Evolutionary conservation across 2,329 filamentous ascomycete species (phyloP).

Genomic region (Paraconiothyrium sp.): DNA sequence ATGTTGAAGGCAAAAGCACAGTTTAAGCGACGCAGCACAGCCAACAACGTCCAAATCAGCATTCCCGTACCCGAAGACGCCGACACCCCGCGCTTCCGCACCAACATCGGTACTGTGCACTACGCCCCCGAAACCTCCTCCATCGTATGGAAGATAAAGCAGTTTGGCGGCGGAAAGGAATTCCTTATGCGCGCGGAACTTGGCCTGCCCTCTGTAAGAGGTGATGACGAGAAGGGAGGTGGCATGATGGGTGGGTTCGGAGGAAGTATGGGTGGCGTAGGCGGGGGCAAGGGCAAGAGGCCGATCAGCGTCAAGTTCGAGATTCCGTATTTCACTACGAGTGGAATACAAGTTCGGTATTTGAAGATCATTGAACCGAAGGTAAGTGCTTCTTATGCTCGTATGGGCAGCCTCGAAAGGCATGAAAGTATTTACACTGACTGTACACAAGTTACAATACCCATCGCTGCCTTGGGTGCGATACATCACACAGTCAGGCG

Average conservation of each 20-base stretch:
- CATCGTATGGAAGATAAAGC: slow-evolving; percentile 99
- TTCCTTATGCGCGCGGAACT: slow-evolving; percentile 98
- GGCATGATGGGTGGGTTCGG: slow-evolving; percentile 98
- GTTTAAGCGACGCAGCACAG: slow-evolving; percentile 96
- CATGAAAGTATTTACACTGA: slow-evolving; percentile 19
- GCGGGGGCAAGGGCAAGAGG: slow-evolving; percentile 84
- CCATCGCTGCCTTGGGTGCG: slow-evolving; percentile 96
- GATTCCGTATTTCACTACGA: slow-evolving; percentile 99
- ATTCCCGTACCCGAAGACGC: slow-evolving; percentile 98
- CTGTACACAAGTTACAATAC: slow-evolving; percentile 81
- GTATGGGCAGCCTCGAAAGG: neutral
- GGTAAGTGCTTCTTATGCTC: slow-evolving; percentile 65
- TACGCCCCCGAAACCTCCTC: slow-evolving; percentile 97
- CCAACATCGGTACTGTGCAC: slow-evolving; percentile 96
- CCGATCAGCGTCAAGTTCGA: slow-evolving; percentile 99
- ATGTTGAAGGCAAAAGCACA: slow-evolving; percentile 98
- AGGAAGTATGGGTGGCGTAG: slow-evolving; percentile 93
- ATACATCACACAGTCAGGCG: slow-evolving; percentile 97
- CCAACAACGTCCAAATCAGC: slow-evolving; percentile 98
- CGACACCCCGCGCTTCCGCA: slow-evolving; percentile 93
- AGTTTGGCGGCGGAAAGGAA: slow-evolving; percentile 98
- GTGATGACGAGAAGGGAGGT: slow-evolving; percentile 93
- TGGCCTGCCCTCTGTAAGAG: slow-evolving; percentile 90
- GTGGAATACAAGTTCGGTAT: slow-evolving; percentile 97
- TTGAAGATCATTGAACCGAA: slow-evolving; percentile 99